Conservation (phyloP, 2,329 filamentous ascomycete species). For the Fusarium anguioides region DNA sequence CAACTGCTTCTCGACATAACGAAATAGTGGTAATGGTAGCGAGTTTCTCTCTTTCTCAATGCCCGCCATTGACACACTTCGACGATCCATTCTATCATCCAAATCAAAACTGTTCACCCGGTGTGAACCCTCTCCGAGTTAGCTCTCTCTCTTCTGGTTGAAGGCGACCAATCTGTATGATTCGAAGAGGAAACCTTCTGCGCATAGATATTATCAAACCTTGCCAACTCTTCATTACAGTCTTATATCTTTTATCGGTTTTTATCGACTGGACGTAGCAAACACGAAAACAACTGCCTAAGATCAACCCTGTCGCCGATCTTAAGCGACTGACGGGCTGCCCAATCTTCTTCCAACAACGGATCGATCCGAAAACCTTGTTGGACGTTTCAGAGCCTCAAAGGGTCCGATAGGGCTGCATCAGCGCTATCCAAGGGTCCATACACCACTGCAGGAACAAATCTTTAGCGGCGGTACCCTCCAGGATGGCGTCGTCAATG, state of each 20-base stretch:
- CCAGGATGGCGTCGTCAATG: conserved; percentile 27
- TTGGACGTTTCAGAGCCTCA: conserved; percentile 22
- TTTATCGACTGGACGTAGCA: conserved; percentile 1
- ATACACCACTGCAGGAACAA: conserved; percentile 37
- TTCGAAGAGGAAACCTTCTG: background rate
- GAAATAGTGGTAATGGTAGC: background rate
- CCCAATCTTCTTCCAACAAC: conserved; percentile 24
- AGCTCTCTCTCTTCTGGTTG: background rate
- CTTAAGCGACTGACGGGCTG: conserved; percentile 15
- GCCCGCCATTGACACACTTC: background rate
- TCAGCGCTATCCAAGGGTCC: conserved; percentile 28
- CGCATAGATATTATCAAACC: background rate
- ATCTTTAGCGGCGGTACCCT: conserved; percentile 21
- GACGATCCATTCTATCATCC: background rate
- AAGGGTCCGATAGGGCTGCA: conserved; percentile 39
- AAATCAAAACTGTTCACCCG: conserved; percentile 16
- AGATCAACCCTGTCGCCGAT: conserved; percentile 36
- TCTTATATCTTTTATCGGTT: background rate
- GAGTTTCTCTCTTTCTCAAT: background rate
- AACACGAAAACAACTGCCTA: background rate
- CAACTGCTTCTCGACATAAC: conserved; percentile 1
- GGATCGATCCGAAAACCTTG: conserved; percentile 34
- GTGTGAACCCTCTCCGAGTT: conserved; percentile 2
- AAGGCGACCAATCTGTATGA: background rate
- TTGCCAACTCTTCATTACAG: background rate